These are phyloP conservation scores for Capsicum baccatum DNA, from an alignment of 257 asterid species.

Conservation along the genomic window DNA sequence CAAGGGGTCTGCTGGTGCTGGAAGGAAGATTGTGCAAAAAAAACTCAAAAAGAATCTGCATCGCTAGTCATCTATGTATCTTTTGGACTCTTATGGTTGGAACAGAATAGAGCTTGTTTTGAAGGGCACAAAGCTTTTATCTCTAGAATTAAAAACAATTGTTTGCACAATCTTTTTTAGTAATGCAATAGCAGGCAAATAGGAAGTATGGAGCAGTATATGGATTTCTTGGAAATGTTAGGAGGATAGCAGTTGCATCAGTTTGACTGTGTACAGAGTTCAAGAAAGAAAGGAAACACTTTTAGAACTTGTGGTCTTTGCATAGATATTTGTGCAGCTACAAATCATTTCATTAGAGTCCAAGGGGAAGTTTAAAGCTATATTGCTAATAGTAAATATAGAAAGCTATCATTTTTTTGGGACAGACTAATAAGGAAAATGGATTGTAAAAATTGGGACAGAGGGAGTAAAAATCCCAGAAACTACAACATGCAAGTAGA, in stretches of 20 bases:
- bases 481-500: slow-evolving; percentile 7
- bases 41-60: background rate
- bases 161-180: background rate
- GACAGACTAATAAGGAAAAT: background rate
- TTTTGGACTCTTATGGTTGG: background rate
- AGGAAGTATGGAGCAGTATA: slow-evolving; percentile 20
- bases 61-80: background rate
- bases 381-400: background rate
- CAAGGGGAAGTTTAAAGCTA: background rate
- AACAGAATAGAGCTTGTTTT: background rate
- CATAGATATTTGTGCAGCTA: background rate
- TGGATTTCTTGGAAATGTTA: background rate
- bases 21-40: background rate
- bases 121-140: background rate
- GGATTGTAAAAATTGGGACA: background rate
- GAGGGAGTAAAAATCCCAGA: background rate
- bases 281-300: background rate
- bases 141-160: background rate
- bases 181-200: background rate
- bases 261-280: background rate
- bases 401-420: background rate
- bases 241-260: slow-evolving; percentile 4
- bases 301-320: background rate
- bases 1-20: slow-evolving; percentile 7
- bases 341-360: background rate